Evolutionary conservation across 306 rosid genomes (phyloP).

Genomic region (Prunus armeniaca): DNA sequence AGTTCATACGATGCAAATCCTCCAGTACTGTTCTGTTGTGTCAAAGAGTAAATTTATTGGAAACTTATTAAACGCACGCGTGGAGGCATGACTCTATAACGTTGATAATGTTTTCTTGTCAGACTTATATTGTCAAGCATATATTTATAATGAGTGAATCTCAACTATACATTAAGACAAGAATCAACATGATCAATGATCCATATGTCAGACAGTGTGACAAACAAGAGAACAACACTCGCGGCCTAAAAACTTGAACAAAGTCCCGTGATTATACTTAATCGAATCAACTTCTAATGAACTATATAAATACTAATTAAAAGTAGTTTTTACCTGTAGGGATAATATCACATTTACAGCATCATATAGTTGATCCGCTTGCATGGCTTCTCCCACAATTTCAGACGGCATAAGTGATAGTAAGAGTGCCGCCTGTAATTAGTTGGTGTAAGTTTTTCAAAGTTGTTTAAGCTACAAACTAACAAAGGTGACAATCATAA

Average conservation of each 20-base stretch:
- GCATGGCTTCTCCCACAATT: constrained; percentile 48
- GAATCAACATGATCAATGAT: not conserved
- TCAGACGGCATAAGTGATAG: constrained; percentile 52
- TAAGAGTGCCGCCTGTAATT: constrained; percentile 49
- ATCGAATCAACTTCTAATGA: not conserved
- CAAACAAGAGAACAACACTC: not conserved
- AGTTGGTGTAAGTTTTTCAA: not conserved
- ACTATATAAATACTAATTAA: not conserved
- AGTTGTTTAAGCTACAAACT: too few relatives aligned
- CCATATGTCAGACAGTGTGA: not conserved
- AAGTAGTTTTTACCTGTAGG: constrained; percentile 43
- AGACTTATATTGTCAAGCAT: not conserved
- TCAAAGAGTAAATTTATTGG: not conserved
- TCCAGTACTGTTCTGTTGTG: constrained; percentile 55
- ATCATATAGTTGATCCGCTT: constrained; percentile 32
- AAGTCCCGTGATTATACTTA: not conserved
- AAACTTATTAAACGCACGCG: not conserved
- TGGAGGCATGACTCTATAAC: not conserved
- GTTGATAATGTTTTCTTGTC: not conserved
- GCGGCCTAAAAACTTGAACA: not conserved
- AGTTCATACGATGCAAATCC: constrained; percentile 86
- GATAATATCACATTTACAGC: constrained; percentile 63
- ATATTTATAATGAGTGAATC: not conserved
- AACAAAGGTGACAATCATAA: too few relatives aligned
- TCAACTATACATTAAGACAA: not conserved